Percentiles rank a stretch among this genome's conserved stretches.
Evolutionary conservation across 768 basidiomycete species (phyloP).

Genomic region (Psilocybe cubensis): DNA sequence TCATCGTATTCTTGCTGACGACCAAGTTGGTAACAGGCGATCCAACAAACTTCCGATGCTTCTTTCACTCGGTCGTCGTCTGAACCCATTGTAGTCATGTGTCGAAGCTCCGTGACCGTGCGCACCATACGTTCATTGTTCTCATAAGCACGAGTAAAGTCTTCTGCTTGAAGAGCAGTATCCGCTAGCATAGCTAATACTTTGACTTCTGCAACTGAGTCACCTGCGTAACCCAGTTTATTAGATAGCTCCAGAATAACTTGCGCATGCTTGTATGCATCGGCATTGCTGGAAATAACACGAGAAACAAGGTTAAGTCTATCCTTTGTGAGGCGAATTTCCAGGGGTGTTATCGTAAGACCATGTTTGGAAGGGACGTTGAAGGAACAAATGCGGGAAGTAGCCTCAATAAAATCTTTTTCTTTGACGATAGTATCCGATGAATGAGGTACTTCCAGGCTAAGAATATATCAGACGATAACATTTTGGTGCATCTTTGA

Average conservation of each 20-base stretch:
- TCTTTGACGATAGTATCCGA: conserved; percentile 69
- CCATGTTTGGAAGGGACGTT: conserved; percentile 78
- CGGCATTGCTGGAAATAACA: conserved; percentile 81
- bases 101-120: conserved; percentile 53
- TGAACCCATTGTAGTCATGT: conserved; percentile 24
- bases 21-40: conserved; percentile 86
- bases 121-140: conserved; percentile 74
- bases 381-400: conserved; percentile 93
- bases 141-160: conserved; percentile 76
- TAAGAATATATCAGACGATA: conserved; percentile 31
- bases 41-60: conserved; percentile 87
- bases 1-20: conserved; percentile 79
- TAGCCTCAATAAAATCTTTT: conserved; percentile 96
- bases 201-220: conserved; percentile 79
- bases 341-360: conserved; percentile 84
- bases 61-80: conserved; percentile 51
- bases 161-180: conserved; percentile 81
- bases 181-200: conserved; percentile 90
- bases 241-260: conserved; percentile 88
- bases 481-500: conserved; percentile 8
- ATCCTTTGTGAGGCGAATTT: conserved; percentile 91
- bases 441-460: conserved; percentile 72
- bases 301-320: conserved; percentile 85
- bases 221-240: conserved; percentile 82
- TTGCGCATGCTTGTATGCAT: conserved; percentile 91